Evolutionary conservation across 2,329 filamentous ascomycete species (phyloP).

Genomic region (Colletotrichum sp.): DNA sequence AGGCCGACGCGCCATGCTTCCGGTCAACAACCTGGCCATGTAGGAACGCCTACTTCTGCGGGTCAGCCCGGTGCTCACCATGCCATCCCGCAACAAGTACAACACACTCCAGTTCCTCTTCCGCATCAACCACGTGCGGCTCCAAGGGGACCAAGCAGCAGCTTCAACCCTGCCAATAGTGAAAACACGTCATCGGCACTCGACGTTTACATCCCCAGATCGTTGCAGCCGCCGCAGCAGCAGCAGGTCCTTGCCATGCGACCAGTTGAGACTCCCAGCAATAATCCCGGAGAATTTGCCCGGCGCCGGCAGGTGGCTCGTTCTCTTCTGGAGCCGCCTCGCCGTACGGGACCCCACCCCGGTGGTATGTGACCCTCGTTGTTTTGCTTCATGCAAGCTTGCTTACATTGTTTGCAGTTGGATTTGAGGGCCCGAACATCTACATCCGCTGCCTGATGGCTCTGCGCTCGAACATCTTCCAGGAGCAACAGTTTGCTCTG

Average conservation of each 20-base stretch:
- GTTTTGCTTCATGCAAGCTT: no score
- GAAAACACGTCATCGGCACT: conserved; percentile 66
- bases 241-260: conserved; percentile 70
- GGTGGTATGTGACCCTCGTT: conserved; percentile 57
- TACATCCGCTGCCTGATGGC: conserved; percentile 88
- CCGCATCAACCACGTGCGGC: conserved; percentile 30
- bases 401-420: conserved; percentile 37
- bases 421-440: conserved; percentile 83
- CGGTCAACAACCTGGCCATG: conserved; percentile 21
- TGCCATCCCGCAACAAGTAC: conserved; percentile 23
- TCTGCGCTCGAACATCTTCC: conserved; percentile 77
- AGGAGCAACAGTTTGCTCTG: conserved; percentile 90
- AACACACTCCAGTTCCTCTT: conserved; percentile 33
- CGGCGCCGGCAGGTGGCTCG: conserved; percentile 55
- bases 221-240: conserved; percentile 68
- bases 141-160: conserved; percentile 47
- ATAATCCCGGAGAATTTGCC: conserved; percentile 72
- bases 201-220: conserved; percentile 44
- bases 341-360: conserved; percentile 46
- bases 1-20: conserved; percentile 67
- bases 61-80: conserved; percentile 25
- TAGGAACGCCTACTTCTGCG: conserved; percentile 28
- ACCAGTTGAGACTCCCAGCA: conserved; percentile 76
- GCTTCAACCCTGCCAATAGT: conserved; percentile 58
- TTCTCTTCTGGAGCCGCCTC: conserved; percentile 16